Evolutionary conservation across 78 protist genomes (phyloP).

Genomic region (Dictyostelium purpureum): DNA sequence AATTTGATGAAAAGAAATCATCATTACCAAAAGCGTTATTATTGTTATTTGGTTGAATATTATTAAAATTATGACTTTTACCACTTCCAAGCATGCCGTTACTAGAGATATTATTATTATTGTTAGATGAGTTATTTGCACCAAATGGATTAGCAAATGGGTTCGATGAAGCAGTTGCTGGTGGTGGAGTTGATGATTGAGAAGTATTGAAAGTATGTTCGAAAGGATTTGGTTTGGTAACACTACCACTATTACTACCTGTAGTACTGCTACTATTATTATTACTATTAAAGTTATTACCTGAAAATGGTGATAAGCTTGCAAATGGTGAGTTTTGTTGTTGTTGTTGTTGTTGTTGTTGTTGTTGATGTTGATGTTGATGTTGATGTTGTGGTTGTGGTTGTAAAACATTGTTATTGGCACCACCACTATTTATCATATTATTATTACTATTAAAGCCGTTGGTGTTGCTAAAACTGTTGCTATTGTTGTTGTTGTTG

Average conservation of each 20-base stretch:
- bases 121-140: no score
- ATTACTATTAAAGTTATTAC: background rate
- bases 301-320: conserved; percentile 40
- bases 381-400: background rate
- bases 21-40: background rate
- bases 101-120: background rate
- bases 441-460: background rate
- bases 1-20: background rate
- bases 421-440: no score
- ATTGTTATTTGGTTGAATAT: background rate
- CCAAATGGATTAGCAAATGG: conserved; percentile 20
- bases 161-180: background rate
- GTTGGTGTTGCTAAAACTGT: background rate
- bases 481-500: background rate
- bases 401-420: background rate
- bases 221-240: conserved; percentile 40
- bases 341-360: conserved; percentile 33
- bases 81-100: background rate
- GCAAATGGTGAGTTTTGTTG: conserved; percentile 55
- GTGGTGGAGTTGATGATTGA: background rate
- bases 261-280: background rate
- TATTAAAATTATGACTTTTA: background rate
- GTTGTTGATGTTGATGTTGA: background rate
- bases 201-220: conserved; percentile 24
- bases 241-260: conserved; percentile 22